A percentile compares a stretch with the other conserved stretches of the same genome.
phyloP scores from a whole-genome alignment of 1,284 basidiomycete species.

The Rhodotorula sp. region DNA sequence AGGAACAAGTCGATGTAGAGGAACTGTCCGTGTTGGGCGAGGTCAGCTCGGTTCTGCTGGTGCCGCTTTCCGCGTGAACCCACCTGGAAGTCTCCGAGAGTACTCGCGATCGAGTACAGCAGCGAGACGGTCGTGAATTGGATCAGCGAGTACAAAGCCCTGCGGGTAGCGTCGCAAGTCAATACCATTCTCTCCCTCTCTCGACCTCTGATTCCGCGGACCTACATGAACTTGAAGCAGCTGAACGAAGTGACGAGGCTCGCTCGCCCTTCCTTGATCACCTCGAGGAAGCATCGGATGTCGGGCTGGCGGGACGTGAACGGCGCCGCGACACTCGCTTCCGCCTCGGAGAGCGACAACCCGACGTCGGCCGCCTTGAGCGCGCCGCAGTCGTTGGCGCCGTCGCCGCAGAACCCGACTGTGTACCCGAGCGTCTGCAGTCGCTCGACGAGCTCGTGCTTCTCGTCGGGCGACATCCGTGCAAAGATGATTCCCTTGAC shows the following conservation, averaged over 20 bases:
- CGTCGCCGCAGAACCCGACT: constrained; percentile 97
- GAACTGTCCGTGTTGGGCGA: constrained; percentile 60
- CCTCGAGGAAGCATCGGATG: constrained; percentile 92
- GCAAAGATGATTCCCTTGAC: constrained; percentile 97
- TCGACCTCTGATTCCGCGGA: constrained; percentile 23
- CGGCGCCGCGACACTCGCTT: constrained; percentile 98
- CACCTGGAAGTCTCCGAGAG: constrained; percentile 93
- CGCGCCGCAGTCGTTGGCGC: constrained; percentile 97
- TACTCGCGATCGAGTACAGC: constrained; percentile 93
- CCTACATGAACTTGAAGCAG: constrained; percentile 98
- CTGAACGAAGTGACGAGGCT: constrained; percentile 97
- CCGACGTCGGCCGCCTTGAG: constrained; percentile 98
- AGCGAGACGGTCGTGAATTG: constrained; percentile 80
- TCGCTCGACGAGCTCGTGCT: constrained; percentile 95
- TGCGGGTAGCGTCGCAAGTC: constrained; percentile 45
- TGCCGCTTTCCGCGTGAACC: constrained; percentile 33
- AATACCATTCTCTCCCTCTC: not conserved
- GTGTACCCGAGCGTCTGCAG: constrained; percentile 91
- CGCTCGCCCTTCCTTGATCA: constrained; percentile 86
- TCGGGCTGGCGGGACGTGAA: constrained; percentile 94
- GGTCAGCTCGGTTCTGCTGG: not conserved
- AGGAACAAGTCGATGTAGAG: constrained; percentile 97
- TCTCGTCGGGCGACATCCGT: constrained; percentile 99
- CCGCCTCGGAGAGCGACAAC: constrained; percentile 93
- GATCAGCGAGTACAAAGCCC: constrained; percentile 86